Conservation (phyloP, 495 filamentous ascomycete genomes). For the Penicillium dipodomyicola region DNA sequence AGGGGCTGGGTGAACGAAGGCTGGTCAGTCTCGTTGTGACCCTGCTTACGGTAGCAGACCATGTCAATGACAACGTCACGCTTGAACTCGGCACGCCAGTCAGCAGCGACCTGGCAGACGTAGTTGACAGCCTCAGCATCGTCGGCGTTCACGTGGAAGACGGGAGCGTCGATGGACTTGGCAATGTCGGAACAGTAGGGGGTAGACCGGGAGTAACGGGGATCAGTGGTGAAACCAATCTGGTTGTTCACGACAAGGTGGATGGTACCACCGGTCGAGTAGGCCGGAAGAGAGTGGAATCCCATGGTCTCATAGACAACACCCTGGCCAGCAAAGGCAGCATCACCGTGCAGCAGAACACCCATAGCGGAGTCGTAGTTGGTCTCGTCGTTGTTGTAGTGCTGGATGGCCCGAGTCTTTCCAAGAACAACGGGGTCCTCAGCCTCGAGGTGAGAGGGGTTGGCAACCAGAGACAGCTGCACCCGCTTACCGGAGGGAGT, state of each 20-base stretch:
- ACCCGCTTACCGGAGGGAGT: conserved; percentile 98
- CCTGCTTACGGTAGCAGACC: conserved; percentile 97
- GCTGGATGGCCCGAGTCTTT: conserved; percentile 95
- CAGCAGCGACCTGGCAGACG: conserved; percentile 91
- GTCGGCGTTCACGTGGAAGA: conserved; percentile 98
- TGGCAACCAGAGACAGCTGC: conserved; percentile 95
- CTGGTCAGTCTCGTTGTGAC: conserved; percentile 99
- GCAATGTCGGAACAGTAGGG: conserved; percentile 99
- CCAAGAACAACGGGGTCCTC: conserved; percentile 97
- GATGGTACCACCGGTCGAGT: conserved; percentile 96
- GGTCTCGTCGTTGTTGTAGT: conserved; percentile 96
- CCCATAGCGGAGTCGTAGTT: conserved; percentile 87
- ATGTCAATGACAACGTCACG: conserved; percentile 96
- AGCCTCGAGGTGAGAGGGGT: conserved; percentile 97
- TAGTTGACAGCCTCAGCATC: conserved; percentile 98
- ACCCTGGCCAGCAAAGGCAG: conserved; percentile 93
- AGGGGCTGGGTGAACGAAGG: conserved; percentile 98
- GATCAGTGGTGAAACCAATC: conserved; percentile 99
- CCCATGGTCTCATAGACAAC: conserved; percentile 98
- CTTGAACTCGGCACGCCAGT: conserved; percentile 98
- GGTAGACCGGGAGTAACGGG: conserved; percentile 92
- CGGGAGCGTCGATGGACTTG: conserved; percentile 95
- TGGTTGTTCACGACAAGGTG: conserved; percentile 99
- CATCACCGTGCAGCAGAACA: conserved; percentile 93
- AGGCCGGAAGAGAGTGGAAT: conserved; percentile 90